These are phyloP conservation scores for Cafeteria roenbergensis DNA, from an alignment of 108 stramenopile genomes.

Conservation along the genomic window DNA sequence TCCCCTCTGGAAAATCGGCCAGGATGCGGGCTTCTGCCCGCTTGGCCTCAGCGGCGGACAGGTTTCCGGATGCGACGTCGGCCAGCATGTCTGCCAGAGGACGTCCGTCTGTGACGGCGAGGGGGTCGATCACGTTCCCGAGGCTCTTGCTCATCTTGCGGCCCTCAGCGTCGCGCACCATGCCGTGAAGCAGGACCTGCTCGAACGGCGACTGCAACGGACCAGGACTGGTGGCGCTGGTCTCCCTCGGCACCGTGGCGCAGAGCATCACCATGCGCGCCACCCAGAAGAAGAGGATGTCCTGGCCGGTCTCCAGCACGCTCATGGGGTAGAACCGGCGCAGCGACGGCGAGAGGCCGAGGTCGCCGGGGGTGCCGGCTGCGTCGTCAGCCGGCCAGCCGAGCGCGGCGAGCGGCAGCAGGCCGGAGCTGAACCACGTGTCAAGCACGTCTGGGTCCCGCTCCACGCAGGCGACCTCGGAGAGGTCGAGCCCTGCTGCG, in stretches of 20 bases:
- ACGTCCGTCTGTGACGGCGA: conserved; percentile 70
- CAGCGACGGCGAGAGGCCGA: too few species aligned
- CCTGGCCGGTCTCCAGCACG: conserved; percentile 91
- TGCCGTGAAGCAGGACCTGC: conserved; percentile 75
- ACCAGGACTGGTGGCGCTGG: conserved; percentile 7
- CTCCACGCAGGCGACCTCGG: conserved; percentile 45
- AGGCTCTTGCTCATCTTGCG: conserved; percentile 97
- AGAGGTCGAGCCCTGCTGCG: conserved; percentile 37
- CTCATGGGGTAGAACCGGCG: conserved; percentile 77
- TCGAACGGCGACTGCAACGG: conserved; percentile 80
- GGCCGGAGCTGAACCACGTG: conserved; percentile 92
- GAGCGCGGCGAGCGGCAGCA: conserved; percentile 90
- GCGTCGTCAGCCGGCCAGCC: conserved; percentile 37
- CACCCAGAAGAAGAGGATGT: conserved; percentile 99
- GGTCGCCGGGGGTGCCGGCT: too few species aligned
- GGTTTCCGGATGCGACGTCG: neutral
- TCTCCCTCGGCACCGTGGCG: too few species aligned
- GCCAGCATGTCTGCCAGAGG: conserved; percentile 3
- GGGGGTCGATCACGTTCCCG: conserved; percentile 93
- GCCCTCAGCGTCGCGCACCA: conserved; percentile 83
- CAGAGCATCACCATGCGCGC: conserved; percentile 98
- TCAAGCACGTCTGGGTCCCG: conserved; percentile 89
- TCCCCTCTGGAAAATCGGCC: conserved; percentile 14
- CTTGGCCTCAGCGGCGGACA: conserved; percentile 2
- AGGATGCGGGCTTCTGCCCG: neutral